Evolutionary conservation across 495 filamentous ascomycete species (phyloP).

Genomic region (Xylaria intraflava): DNA sequence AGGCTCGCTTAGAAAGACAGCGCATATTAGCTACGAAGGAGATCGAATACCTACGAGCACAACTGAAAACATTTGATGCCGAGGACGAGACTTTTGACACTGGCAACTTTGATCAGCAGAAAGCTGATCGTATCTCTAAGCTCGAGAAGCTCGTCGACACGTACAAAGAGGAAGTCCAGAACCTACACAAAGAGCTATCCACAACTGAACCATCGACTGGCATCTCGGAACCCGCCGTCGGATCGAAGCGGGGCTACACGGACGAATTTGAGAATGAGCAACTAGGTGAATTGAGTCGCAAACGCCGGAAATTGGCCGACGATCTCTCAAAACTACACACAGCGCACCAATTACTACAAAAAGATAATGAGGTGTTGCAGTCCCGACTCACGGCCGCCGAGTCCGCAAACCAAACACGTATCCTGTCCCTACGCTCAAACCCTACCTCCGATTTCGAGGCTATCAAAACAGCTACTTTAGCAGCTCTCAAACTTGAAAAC

Average conservation of each 20-base stretch:
- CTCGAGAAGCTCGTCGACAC: slow-evolving; percentile 81
- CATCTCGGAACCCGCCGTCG: slow-evolving; percentile 29
- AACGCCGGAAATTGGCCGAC: slow-evolving; percentile 79
- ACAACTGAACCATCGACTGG: slow-evolving; percentile 43
- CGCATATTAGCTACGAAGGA: slow-evolving; percentile 81
- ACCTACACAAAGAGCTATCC: slow-evolving; percentile 62
- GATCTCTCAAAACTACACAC: slow-evolving; percentile 63
- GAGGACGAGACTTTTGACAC: slow-evolving; percentile 82
- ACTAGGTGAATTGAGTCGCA: slow-evolving; percentile 73
- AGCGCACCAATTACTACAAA: slow-evolving; percentile 56
- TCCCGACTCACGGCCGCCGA: slow-evolving; percentile 67
- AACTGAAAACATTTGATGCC: slow-evolving; percentile 82
- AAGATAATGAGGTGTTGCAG: slow-evolving; percentile 64
- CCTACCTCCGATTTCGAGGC: slow-evolving; percentile 77
- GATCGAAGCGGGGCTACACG: slow-evolving; percentile 52
- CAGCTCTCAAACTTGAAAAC: slow-evolving; percentile 75
- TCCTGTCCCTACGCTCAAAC: slow-evolving; percentile 83
- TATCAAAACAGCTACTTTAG: slow-evolving; percentile 72
- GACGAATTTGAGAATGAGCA: slow-evolving; percentile 62
- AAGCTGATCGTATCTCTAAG: slow-evolving; percentile 66
- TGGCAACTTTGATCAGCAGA: slow-evolving; percentile 69
- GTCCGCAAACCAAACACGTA: slow-evolving; percentile 67
- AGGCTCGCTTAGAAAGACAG: slow-evolving; percentile 70
- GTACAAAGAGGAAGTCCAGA: slow-evolving; percentile 77
- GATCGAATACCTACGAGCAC: slow-evolving; percentile 85